Base-by-base conservation (phyloP, 768 basidiomycete species). In the Tylopilus sp. region DNA sequence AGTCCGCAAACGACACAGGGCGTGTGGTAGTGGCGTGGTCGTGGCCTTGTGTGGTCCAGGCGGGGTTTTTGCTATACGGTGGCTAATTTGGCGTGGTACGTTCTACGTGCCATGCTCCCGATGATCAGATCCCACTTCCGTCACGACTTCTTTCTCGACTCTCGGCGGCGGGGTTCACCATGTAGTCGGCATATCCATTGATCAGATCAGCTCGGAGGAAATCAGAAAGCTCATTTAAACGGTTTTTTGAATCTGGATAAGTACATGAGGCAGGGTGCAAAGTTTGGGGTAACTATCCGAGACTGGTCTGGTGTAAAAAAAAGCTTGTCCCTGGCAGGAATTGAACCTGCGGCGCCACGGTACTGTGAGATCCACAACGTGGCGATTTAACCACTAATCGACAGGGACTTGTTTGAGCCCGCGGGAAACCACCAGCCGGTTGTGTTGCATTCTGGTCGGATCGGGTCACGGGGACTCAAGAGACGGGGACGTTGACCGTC, bases 311-410 rank as follows among this genome's bases (percentile, higher is more conserved):
- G 17, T 5, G 5, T 11, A 4, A 34, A 1, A 52, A 64, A 71
- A 63, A 45, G 10, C 21, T 10, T 72, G 70, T 72, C 69, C 70
- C 64, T 69, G 69, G 68, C 68, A 71, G 68, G 68, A 69, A 69
- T 69, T 65, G 68, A 69, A 69, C 68, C 68, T 66, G 69, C 70
- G 70, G 52, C 70, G 59, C 60, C 72, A 72, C 71, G 71, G 71
- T 62, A 21, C 14, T 58, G 69, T 59, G 67, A 55, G 48, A 36
- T 64, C 71, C 71, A 72, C 71, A 73, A 72, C 71, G 69, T 72
- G 72, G 62, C 61, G 71, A 72, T 72, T 73, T 72, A 69, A 73
- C 71, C 71, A 72, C 71, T 73, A 72, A 72, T 72, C 72, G 72
- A 72, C 70, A 72, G 58, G 70, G 72, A 73, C 71, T 58, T 60